These are phyloP conservation scores for Aurinia saxatilis DNA, from an alignment of 345 rosid species.

Conservation along the genomic window DNA sequence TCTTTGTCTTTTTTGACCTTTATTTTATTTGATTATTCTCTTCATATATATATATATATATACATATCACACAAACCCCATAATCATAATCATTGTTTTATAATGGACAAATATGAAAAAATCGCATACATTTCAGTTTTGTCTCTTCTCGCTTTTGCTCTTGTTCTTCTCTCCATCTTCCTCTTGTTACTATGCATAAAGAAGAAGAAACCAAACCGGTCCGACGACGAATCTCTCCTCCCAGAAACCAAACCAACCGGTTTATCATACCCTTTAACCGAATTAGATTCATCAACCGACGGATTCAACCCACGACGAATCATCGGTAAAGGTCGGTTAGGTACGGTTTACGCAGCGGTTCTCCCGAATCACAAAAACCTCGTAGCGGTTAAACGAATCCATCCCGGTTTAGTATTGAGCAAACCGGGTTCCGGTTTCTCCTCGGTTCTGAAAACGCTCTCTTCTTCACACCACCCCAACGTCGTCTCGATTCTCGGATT, in stretches of 20 bases:
- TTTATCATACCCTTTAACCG: slow-evolving; percentile 42
- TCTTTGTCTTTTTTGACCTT: background rate
- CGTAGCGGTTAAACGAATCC: slow-evolving; percentile 69
- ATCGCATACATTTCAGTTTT: slow-evolving; percentile 46
- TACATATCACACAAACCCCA: slow-evolving; percentile 2
- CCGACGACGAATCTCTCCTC: slow-evolving; percentile 37
- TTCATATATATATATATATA: slow-evolving; percentile 1
- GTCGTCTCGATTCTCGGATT: slow-evolving; percentile 57
- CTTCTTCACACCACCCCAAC: slow-evolving; percentile 58
- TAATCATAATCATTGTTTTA: background rate
- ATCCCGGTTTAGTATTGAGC: slow-evolving; percentile 57
- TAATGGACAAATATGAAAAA: slow-evolving; percentile 35
- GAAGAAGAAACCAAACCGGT: slow-evolving; percentile 46
- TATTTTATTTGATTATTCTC: background rate
- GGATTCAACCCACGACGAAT: slow-evolving; percentile 51
- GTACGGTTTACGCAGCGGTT: slow-evolving; percentile 58
- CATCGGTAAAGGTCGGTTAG: slow-evolving; percentile 54
- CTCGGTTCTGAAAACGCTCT: slow-evolving; percentile 49
- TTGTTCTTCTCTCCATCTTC: slow-evolving; percentile 37
- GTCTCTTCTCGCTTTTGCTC: slow-evolving; percentile 38
- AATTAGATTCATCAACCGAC: slow-evolving; percentile 66
- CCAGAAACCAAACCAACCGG: slow-evolving; percentile 30
- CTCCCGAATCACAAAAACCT: slow-evolving; percentile 32
- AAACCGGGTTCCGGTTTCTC: slow-evolving; percentile 67
- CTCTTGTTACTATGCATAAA: slow-evolving; percentile 48